Conservation (phyloP, 2,329 filamentous ascomycete genomes). For the Gnomoniopsis smithogilvyi region DNA sequence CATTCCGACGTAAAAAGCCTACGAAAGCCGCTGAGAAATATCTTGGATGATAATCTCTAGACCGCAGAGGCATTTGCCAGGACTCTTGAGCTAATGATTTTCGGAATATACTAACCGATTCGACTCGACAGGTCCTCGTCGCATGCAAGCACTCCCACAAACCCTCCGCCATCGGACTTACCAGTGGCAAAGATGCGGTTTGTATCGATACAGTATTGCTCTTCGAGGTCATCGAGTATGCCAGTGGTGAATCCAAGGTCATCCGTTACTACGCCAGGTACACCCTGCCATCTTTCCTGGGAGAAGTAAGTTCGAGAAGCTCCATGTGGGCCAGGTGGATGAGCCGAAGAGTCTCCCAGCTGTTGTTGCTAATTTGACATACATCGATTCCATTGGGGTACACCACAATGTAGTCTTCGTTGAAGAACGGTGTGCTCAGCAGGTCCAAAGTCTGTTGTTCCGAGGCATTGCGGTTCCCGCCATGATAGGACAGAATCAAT, state of each 20-base stretch:
- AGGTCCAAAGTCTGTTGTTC: constrained; percentile 33
- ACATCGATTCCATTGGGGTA: constrained; percentile 43
- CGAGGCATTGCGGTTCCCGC: constrained; percentile 32
- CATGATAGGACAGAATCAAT: constrained; percentile 45
- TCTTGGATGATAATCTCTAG: neutral
- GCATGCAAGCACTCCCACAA: constrained; percentile 39
- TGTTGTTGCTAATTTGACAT: neutral
- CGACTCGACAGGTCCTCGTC: constrained; percentile 28
- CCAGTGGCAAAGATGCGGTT: constrained; percentile 38
- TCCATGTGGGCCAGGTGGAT: neutral
- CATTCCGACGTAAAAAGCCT: neutral
- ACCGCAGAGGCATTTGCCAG: neutral
- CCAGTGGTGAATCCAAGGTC: constrained; percentile 43
- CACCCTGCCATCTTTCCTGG: constrained; percentile 37
- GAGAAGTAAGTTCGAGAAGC: neutral
- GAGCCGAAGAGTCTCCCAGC: neutral
- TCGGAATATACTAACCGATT: constrained; percentile 15
- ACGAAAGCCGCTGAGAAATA: neutral
- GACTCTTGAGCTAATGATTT: neutral
- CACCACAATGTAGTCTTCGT: constrained; percentile 32
- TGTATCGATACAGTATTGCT: constrained; percentile 35
- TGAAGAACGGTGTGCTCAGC: constrained; percentile 35
- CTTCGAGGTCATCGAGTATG: constrained; percentile 35
- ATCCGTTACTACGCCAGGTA: constrained; percentile 33
- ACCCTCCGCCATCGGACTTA: constrained; percentile 43